These are phyloP conservation scores for Syzygium syzygioides DNA, from an alignment of 441 rosid species.

Conservation along the genomic window DNA sequence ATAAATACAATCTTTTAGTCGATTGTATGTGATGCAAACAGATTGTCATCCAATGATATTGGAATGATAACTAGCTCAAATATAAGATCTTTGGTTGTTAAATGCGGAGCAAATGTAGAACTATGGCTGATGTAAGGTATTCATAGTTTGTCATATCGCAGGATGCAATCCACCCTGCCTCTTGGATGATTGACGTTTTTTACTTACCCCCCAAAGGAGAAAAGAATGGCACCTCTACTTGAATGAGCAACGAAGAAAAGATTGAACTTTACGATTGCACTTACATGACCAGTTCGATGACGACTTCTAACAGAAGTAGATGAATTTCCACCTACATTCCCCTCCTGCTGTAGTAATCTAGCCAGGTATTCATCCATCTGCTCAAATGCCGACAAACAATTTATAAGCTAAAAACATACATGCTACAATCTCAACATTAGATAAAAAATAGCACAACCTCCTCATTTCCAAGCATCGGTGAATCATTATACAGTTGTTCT, in stretches of 20 bases:
- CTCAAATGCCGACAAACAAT: constrained; percentile 10
- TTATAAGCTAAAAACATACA: constrained; percentile 1
- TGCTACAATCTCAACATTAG: neutral
- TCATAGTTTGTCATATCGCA: neutral
- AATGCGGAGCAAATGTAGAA: neutral
- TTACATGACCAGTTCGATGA: constrained; percentile 28
- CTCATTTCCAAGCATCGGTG: constrained; percentile 20
- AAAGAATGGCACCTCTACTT: neutral
- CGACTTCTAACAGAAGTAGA: constrained; percentile 21
- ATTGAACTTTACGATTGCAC: constrained; percentile 8
- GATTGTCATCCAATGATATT: neutral
- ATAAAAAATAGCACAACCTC: constrained; percentile 31
- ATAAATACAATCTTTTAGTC: neutral
- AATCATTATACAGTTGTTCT: constrained; percentile 68
- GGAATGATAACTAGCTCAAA: neutral
- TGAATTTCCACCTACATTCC: constrained; percentile 22
- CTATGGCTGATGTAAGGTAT: neutral
- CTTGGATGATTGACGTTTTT: neutral
- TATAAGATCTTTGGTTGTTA: neutral
- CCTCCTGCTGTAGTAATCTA: constrained; percentile 57
- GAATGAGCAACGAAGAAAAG: neutral
- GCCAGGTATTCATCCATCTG: constrained; percentile 65
- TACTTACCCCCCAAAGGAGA: neutral
- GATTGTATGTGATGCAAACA: neutral
- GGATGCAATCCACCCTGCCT: neutral